These are phyloP conservation scores for Tylopilus rubrobrunneus DNA, from an alignment of 768 basidiomycete species.

Conservation along the genomic window DNA sequence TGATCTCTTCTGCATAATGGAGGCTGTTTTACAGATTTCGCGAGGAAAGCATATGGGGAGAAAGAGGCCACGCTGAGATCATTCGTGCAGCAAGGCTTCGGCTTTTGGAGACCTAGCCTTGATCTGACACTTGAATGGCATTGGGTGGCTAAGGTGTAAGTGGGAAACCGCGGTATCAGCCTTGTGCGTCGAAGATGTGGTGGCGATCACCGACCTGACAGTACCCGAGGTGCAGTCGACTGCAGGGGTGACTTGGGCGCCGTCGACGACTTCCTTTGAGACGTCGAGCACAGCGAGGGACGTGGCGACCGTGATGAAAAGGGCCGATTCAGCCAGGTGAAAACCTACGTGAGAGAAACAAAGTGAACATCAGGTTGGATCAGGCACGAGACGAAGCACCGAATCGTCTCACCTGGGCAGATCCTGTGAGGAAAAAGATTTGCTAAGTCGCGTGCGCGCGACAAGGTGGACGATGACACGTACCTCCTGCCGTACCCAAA, in stretches of 20 bases:
- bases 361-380: neutral
- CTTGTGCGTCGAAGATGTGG: too few species aligned
- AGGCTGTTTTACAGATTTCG: neutral
- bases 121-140: slow-evolving; percentile 54
- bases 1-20: neutral
- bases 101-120: slow-evolving; percentile 48
- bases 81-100: slow-evolving; percentile 5
- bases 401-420: slow-evolving; percentile 16
- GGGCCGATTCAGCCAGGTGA: slow-evolving; percentile 25
- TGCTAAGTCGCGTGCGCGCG: neutral
- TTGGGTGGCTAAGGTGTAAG: slow-evolving; percentile 37
- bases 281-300: slow-evolving; percentile 47
- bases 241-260: slow-evolving; percentile 41
- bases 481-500: slow-evolving; percentile 33
- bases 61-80: neutral
- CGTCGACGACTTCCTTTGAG: slow-evolving; percentile 38
- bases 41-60: neutral
- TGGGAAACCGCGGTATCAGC: too few species aligned
- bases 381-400: neutral
- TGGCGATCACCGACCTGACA: slow-evolving; percentile 36
- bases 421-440: slow-evolving; percentile 4
- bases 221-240: slow-evolving; percentile 40
- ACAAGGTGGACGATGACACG: neutral
- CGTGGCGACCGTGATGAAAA: slow-evolving; percentile 29
- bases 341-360: slow-evolving; percentile 12